Evolutionary conservation across 371 early-diverging fungal genomes (phyloP), one percentile per base, ranked within the genome.

Genomic region (Actinomucor elegans): DNA sequence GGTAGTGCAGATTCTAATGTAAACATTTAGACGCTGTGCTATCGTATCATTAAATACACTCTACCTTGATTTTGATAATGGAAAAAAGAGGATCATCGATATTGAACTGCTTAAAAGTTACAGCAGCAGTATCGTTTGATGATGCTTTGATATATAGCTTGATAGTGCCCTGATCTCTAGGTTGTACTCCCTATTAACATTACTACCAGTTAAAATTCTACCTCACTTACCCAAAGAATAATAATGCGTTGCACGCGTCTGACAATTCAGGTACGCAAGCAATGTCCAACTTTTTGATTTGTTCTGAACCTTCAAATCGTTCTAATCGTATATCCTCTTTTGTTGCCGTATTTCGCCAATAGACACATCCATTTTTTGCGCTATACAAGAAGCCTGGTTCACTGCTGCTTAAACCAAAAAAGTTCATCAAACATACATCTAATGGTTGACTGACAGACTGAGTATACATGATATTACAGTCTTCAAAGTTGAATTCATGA

Each of bases 111-210:
- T 47, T 32, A 20, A 61, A 41, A 10, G n/a, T 15, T 11, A 47
- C 17, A 9, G 11, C 34, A 26, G n/a, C n/a, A 8, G 37, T 20
- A 1, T 20, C 18, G 20, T 14, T 37, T 14, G 24, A 23, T 26
- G 26, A 20, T 23, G n/a, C 26, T 48, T 38, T 21, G 51, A n/a
- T n/a, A n/a, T 15, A 27, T 61, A 61, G 7, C 52, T 18, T 47
- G 10, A 56, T 48, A 1, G 62, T 52, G 10, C 62, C 62, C 36
- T 50, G 42, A 32, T 52, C 37, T 1, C 59, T 52, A 47, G 15
- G 6, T 34, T 20, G 35, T 2, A 34, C 9, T 21, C 11, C 4
- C 24, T 41, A n/a, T 15, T 8, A 27, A 15, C 6, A 28, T 24
- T 5, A 29, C n/a, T 10, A 34, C 11, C 26, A 7, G 12, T 33